Evolutionary conservation across 768 basidiomycete genomes (phyloP).

Genomic region (Lactarius sp.): DNA sequence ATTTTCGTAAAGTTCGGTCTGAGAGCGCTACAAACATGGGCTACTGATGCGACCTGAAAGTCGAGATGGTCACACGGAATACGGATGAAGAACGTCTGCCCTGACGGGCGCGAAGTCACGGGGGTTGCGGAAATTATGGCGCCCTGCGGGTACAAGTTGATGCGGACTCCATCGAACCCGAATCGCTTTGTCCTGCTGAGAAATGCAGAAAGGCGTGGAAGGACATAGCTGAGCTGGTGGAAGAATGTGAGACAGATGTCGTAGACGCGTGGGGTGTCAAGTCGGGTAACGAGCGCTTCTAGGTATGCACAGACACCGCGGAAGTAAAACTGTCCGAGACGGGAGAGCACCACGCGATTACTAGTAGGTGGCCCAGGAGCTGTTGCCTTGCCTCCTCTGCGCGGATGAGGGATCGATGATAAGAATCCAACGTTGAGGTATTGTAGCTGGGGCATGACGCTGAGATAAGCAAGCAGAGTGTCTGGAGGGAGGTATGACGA

Average conservation of each 20-base stretch:
- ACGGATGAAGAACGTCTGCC: not conserved
- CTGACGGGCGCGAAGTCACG: not conserved
- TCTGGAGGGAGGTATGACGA: no score
- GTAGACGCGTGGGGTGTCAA: not conserved
- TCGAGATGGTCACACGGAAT: not conserved
- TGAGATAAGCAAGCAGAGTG: no score
- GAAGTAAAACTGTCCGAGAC: not conserved
- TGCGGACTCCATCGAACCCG: conserved; percentile 1
- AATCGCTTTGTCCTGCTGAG: not conserved
- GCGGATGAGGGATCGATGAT: no score
- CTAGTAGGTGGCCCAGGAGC: not conserved
- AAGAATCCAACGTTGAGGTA: no score
- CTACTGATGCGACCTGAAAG: conserved; percentile 1
- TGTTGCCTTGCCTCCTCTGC: not conserved
- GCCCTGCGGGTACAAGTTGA: not conserved
- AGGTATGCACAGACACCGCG: not conserved
- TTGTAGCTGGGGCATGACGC: no score
- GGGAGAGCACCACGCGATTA: not conserved
- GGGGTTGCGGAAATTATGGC: not conserved
- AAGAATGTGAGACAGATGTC: not conserved
- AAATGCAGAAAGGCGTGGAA: conserved; percentile 1
- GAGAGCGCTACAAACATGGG: not conserved
- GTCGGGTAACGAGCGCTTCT: not conserved
- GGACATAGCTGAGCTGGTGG: conserved; percentile 1
- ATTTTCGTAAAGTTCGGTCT: not conserved